Base-by-base conservation (phyloP, 192 early-diverging fungal species). In the Obelidium mucronatum region DNA sequence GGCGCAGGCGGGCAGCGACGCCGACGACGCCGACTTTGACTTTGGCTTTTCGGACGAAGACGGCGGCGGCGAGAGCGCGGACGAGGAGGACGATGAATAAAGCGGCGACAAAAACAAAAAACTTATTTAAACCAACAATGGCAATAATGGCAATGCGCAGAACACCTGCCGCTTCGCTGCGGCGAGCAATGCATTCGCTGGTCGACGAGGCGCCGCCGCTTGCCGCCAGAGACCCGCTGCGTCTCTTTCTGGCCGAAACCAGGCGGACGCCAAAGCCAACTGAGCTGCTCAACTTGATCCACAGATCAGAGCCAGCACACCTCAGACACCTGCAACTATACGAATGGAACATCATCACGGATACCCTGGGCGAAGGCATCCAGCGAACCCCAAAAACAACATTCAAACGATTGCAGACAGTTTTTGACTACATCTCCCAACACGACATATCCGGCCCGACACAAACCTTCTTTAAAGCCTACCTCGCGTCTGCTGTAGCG, bases 11-110 rank as follows among this genome's bases (percentile, higher is more conserved):
- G 24, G 2, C 5, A 82, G 82, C 1, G 81, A 85, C 13, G 86
- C 85, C 3, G 88, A 77, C 80, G 78, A 75, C 24, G 85, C 86
- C 53, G 85, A 84, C 36, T 84, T 85, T 44, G 90, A 92, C n/a
- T 87, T 87, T 55, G 90, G 87, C 40, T 79, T 78, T 33, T 77
- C 80, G 0, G 86, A 83, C 2, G 84, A 84, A 3, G 85, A 82
- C 1, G 80, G 83, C 11, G 68, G 75, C 40, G 80, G 83, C 11
- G 73, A 79, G 40, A 48, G 77, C 44, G 77, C 78, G 69, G 69
- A 79, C 71, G 67, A 80, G 42, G 76, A 79, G 37, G 82, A 82
- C 59, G 77, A 89, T 56, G 77, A 80, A 72, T 77, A 82, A 51
- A 44, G 33, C 5, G 77, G 69, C 40, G 62, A 77, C 44, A n/a